Evolutionary conservation across 768 basidiomycete species (phyloP), one percentile per base, ranked within the genome.

Genomic region (Terana coerulea): DNA sequence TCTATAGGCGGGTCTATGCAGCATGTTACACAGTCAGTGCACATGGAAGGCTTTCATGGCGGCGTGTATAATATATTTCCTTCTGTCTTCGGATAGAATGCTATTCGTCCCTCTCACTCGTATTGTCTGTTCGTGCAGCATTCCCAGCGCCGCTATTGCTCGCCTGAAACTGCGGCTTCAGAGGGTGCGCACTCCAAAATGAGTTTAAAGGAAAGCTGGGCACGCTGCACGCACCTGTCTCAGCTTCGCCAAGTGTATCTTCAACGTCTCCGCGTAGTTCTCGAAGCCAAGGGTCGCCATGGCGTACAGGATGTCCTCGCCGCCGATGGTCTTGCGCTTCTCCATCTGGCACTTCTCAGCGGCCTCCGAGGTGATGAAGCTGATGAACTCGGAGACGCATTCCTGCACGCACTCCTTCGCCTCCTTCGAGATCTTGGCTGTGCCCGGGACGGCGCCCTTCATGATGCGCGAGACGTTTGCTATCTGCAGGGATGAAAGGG

Each of bases 341-440:
- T 98, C 95, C 59, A 88, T 75, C 64, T 88, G 81, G 59, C 93
- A 95, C 63, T 92, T 92, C 69, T 98, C 95, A 14, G 91, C 92
- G 4, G 95, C 95, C 68, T 98, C 95, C 37, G 86, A 90, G 25
- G 95, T 97, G 72, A 98, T 93, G 78, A 98, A 98, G 60, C 84
- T 86, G 68, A 98, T 98, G 75, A 97, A 98, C 72, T 98, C 95
- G 36, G 90, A 93, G 50, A 97, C 92, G 70, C 95, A 97, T 71
- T 98, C 95, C 67, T 98, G 95, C 36, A 98, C 92, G 69, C 91
- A 94, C 71, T 98, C 95, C 67, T 98, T 98, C 39, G 94, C 94
- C 69, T 98, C 95, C 68, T 98, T 98, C 7, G 91, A 90, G 62
- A 98, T 95, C 72, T 98, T 98, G 36, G 95, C 91, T 17, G 88